phyloP scores from a whole-genome alignment of 2,329 filamentous ascomycete species.

The Akanthomyces muscarius region DNA sequence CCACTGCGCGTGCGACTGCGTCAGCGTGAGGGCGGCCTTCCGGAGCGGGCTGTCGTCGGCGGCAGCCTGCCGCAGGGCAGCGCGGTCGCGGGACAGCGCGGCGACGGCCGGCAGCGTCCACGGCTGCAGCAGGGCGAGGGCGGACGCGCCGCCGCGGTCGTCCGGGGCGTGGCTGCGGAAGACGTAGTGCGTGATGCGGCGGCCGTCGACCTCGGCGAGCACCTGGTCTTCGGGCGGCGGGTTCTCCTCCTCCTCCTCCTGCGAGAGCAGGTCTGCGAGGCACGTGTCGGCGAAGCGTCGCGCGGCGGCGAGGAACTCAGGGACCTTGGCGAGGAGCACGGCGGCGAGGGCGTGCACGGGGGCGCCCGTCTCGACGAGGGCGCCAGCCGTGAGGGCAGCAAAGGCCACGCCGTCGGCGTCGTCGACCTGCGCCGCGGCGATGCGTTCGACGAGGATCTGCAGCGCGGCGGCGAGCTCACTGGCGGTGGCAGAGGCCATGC shows the following conservation, averaged over 20 bases:
- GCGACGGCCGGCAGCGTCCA: conserved; percentile 12
- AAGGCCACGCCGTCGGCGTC: conserved; percentile 12
- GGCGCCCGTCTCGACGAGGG: conserved; percentile 10
- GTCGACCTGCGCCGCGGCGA: conserved; percentile 3
- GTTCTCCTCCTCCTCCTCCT: not conserved
- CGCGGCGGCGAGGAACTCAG: conserved; percentile 4
- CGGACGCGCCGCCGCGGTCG: conserved; percentile 9
- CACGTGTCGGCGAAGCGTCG: conserved; percentile 7
- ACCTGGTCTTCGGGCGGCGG: conserved; percentile 2
- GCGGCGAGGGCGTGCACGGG: not conserved
- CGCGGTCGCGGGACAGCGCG: conserved; percentile 3
- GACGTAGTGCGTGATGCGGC: conserved; percentile 11
- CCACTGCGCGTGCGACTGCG: conserved; percentile 10
- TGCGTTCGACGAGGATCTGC: not conserved
- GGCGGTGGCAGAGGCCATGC: not conserved
- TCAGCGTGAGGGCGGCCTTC: not conserved
- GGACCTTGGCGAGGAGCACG: not conserved
- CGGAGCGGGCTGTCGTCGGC: not conserved
- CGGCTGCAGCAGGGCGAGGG: conserved; percentile 10
- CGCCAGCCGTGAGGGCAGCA: conserved; percentile 9
- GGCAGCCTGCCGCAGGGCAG: not conserved
- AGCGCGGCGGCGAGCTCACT: conserved; percentile 1
- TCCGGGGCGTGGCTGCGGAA: conserved; percentile 1
- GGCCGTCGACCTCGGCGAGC: conserved; percentile 4
- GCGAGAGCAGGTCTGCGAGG: not conserved